Conservation (phyloP, 1,284 basidiomycete genomes). For the Boletus smithii region DNA sequence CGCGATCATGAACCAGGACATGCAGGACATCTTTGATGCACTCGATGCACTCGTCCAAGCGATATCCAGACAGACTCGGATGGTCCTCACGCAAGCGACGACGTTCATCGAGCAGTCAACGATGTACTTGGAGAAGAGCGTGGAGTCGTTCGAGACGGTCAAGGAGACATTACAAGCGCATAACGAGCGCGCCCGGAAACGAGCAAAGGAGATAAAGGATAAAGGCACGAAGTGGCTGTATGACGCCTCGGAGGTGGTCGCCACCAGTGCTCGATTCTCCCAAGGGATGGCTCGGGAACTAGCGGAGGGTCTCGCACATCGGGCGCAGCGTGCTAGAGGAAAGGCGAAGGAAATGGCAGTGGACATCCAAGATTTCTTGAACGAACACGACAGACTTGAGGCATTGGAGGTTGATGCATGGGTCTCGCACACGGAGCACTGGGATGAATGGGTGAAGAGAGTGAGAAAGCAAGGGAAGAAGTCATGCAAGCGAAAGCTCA, state of each 20-base stretch:
- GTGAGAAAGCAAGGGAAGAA: constrained; percentile 8
- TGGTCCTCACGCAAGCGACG: constrained; percentile 41
- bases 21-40: constrained; percentile 57
- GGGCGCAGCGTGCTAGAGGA: constrained; percentile 46
- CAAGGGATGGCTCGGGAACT: constrained; percentile 44
- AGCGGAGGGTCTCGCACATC: constrained; percentile 29
- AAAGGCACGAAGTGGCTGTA: constrained; percentile 43
- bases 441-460: constrained; percentile 23
- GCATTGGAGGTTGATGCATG: constrained; percentile 14
- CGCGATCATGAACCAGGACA: constrained; percentile 44
- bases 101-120: constrained; percentile 46
- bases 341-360: constrained; percentile 42
- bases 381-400: constrained; percentile 22
- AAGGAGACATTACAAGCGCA: constrained; percentile 46
- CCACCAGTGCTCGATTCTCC: constrained; percentile 41
- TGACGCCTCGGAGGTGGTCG: constrained; percentile 40
- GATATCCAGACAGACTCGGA: constrained; percentile 40
- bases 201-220: constrained; percentile 53
- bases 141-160: constrained; percentile 25
- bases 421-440: constrained; percentile 17
- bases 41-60: constrained; percentile 56
- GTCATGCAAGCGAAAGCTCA: constrained; percentile 18
- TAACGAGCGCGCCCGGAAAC: constrained; percentile 54
- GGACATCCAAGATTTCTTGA: constrained; percentile 29
- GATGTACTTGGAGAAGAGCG: constrained; percentile 33